Base-by-base conservation (phyloP, 805 yeast genomes). In the Zygoascus ofunaensis region DNA sequence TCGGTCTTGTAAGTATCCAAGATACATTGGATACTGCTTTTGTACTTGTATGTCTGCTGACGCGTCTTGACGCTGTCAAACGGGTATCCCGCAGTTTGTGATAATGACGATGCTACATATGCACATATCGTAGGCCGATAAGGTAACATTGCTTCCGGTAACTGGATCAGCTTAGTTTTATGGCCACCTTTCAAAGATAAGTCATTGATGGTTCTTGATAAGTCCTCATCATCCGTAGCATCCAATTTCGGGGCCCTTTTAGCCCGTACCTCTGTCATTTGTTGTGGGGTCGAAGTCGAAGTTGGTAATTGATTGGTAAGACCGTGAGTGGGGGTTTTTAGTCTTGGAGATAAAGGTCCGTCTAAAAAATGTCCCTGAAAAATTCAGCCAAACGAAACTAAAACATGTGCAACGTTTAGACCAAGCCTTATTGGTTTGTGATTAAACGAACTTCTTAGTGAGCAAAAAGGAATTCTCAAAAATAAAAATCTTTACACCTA, bases 31-130 rank as follows among this genome's bases (percentile, higher is more conserved):
- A 69, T 59, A 22, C 80, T 71, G 41, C 75, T 71, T 14, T 65
- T 64, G 63, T 76, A 85, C 43, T 73, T 69, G 51, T 83, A 81
- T 0, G 94, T 82, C 59, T 86, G 95, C 79, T 83, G 79, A 48
- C 95, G 68, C 0, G 94, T 87, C 60, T 86, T 86, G 47, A 87
- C 69, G n/a, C 92, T 81, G 58, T 86, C 95, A 41, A 86, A 62
- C 0, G 95, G 95, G 55, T 79, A 86, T 17, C 92, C 94, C n/a
- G 79, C 71, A 2, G 76, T 66, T 1, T 87, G 80, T 17, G 87
- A 72, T 10, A 73, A 60, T 36, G 81, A 60, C 0, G 87, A 79
- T 2, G 89, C 67, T 0, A 76, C 61, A 51, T 79, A 82, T 0
- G 92, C 84, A 42, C 82, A 56, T 2, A 79, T 61, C 7, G 82